phyloP scores from a whole-genome alignment of 2,329 filamentous ascomycete species.

The Cadophora sp. region DNA sequence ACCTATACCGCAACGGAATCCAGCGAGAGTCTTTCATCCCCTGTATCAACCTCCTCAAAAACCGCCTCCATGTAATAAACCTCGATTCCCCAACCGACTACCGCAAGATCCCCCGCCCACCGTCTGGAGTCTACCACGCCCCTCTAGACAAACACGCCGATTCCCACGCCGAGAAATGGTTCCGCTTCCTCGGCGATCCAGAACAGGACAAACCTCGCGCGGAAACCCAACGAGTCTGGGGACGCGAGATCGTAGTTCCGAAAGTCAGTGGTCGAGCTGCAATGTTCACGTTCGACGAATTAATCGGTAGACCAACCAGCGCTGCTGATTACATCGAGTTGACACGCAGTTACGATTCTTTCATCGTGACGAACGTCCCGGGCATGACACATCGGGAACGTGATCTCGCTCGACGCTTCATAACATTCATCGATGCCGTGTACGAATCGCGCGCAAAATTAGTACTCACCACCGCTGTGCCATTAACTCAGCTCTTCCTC shows the following conservation, averaged over 20 bases:
- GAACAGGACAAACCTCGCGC: conserved; percentile 76
- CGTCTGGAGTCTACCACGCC: conserved; percentile 92
- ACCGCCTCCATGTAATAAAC: conserved; percentile 85
- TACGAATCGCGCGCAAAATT: conserved; percentile 95
- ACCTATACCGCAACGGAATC: conserved; percentile 97
- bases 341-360: conserved; percentile 87
- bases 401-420: conserved; percentile 90
- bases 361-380: conserved; percentile 89
- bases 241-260: conserved; percentile 86
- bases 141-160: conserved; percentile 80
- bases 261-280: conserved; percentile 86
- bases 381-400: conserved; percentile 88
- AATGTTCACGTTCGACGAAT: conserved; percentile 90
- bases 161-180: conserved; percentile 92
- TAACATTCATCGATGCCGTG: conserved; percentile 96
- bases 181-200: conserved; percentile 88
- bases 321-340: conserved; percentile 96
- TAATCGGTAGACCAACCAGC: conserved; percentile 87
- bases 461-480: conserved; percentile 88
- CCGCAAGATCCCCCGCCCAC: conserved; percentile 92
- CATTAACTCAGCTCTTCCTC: conserved; percentile 85
- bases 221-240: conserved; percentile 88
- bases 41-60: conserved; percentile 90
- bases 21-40: conserved; percentile 95
- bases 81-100: conserved; percentile 96